Conservation (phyloP, 139 green algal species). For the Ostreobium quekettii region DNA sequence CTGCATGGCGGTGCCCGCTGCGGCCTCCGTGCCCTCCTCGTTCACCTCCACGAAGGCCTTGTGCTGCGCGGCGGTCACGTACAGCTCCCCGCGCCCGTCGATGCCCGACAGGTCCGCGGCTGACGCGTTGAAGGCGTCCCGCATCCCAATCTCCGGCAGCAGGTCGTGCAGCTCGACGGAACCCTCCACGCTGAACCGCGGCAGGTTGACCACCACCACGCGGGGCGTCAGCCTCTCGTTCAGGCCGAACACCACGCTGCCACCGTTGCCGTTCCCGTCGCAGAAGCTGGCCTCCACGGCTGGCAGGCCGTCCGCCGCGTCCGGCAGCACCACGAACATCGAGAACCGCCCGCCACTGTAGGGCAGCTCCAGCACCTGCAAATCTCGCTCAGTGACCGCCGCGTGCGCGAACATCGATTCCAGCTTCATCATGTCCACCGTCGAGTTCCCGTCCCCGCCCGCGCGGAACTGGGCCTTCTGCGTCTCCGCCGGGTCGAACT, state of each 20-base stretch:
- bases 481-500: too few relatives aligned
- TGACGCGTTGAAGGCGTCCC: neutral
- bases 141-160: neutral
- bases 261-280: neutral
- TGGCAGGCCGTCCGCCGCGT: neutral
- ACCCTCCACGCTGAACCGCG: neutral
- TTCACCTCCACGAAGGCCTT: neutral
- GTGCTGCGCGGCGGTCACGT: neutral
- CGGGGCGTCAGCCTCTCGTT: neutral
- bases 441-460: too few relatives aligned
- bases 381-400: too few relatives aligned
- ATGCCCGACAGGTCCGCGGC: neutral
- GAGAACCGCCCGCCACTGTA: neutral
- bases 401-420: too few relatives aligned
- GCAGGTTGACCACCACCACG: neutral
- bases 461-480: too few relatives aligned
- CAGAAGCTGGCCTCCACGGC: neutral
- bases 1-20: neutral
- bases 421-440: too few relatives aligned
- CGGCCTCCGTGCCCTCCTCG: neutral
- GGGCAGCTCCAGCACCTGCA: neutral
- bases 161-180: neutral
- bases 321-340: neutral
- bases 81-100: neutral
- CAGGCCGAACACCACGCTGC: neutral